Base-by-base conservation (phyloP, 148 eudicot genomes). In the Persicaria tinctoria region DNA sequence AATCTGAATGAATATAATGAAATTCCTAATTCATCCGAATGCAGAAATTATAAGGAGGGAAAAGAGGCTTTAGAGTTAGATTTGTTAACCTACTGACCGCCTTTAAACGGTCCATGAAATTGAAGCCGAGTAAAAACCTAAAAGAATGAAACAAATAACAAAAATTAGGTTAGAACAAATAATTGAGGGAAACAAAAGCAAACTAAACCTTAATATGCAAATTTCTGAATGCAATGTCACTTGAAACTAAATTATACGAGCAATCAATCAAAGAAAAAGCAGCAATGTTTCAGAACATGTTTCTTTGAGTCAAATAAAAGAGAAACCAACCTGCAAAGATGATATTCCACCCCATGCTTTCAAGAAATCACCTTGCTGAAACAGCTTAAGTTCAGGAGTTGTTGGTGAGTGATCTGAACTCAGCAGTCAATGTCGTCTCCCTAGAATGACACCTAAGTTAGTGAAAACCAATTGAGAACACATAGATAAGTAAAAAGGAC, bases 281-380 rank as follows among this genome's bases (percentile, higher is more conserved):
- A 60, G 12, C 41, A 59, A 18, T 59, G 20, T 59, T 59, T 59
- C 38, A 59, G 64, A 59, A 2, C 6, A 59, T 59, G 5, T 56
- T 56, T 50, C 53, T 50, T 50, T 5, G 7, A 45, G 17, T 41
- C 10, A 76, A 68, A 23, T 47, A 41, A 18, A 23, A 14, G 72
- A 62, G 12, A 23, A 51, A 82, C 87, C 9, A 27, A 94, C 98
- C 93, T 94, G 99, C 86, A 95, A 81, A 80, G 97, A 90, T 68
- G 99, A 92, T 79, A 95, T 84, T 59, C 99, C 97, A 72, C 99
- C 99, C 99, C 99, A 95, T 64, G 99, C 96, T 80, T 86, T 87
- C 79, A 95, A 85, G 82, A 92, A 95, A 77, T 95, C 91, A 70
- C 99, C 97, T 49, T 85, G 89, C 46, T 84, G 74, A 60, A 92